Evolutionary conservation across 495 filamentous ascomycete species (phyloP), one percentile per base, ranked within the genome.

Genomic region (Arthonia radiata): DNA sequence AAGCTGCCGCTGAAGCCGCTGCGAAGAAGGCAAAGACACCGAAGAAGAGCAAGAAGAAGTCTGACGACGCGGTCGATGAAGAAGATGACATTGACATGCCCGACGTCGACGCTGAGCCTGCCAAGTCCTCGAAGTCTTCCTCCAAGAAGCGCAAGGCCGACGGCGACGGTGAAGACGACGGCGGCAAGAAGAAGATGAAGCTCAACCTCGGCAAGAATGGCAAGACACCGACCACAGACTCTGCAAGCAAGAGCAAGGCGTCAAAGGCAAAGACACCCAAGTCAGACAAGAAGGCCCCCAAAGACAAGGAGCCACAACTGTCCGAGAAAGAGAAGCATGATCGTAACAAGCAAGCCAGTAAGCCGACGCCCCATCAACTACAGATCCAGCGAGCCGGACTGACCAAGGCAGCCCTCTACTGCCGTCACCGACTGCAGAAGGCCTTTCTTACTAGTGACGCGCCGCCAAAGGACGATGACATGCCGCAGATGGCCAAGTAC

Each of bases 391-490:
- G n/a, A n/a, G n/a, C n/a, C n/a, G n/a, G n/a, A n/a, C n/a, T n/a
- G n/a, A n/a, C n/a, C 6, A 26, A 11, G 15, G 23, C 25, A 56
- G 75, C 91, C 13, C 52, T 90, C 3, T 90, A 78, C 50, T 57
- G 83, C 22, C 71, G 82, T 27, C 80, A 93, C 51, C 71, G 74
- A 43, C 67, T 93, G 13, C 82, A 93, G 43, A 81, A 82, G 42
- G 82, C 78, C 0, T 76, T 93, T 36, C 63, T 93, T 12, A 73
- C 71, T 10, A 60, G 72, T 11, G 79, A 90, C 31, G 61, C 67
- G 28, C 60, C 65, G 13, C 82, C 82, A 11, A 71, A 79, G 49
- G 72, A 73, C 33, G 71, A 79, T n/a, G 82, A 89, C 44, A 90
- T 90, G 81, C 61, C 61, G 17, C 38, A 47, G 7, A 89, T 92